A percentile compares a stretch with the other conserved stretches of the same genome.
Evolutionary conservation across 106 monocot species (phyloP).

Genomic region (Phalaenopsis aphrodite): DNA sequence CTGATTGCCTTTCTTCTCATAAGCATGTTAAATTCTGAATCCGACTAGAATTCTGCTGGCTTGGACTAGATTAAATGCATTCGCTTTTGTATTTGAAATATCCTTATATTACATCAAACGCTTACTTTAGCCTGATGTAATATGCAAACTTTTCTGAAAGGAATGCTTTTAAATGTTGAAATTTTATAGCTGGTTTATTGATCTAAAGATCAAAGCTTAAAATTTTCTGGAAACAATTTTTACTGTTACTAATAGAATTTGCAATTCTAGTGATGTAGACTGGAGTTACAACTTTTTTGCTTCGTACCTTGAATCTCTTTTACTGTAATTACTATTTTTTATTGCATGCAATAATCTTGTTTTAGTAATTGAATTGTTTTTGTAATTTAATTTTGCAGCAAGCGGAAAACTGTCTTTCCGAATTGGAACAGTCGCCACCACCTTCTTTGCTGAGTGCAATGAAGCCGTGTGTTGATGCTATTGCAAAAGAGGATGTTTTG

Average conservation of each 20-base stretch:
- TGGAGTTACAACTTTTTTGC: neutral
- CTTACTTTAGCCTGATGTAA: neutral
- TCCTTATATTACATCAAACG: neutral
- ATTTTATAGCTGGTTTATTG: neutral
- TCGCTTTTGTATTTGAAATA: neutral
- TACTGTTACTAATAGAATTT: neutral
- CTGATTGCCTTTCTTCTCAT: neutral
- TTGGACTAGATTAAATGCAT: neutral
- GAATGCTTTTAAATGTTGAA: neutral
- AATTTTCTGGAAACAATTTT: neutral
- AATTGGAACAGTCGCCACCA: conserved; percentile 73
- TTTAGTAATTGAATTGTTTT: conserved; percentile 4
- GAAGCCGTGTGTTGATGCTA: conserved; percentile 58
- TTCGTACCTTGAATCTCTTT: neutral
- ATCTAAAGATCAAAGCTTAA: neutral
- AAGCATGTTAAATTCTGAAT: neutral
- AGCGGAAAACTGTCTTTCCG: conserved; percentile 60
- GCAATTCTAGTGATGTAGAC: neutral
- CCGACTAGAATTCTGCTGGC: neutral
- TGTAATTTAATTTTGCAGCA: conserved; percentile 37
- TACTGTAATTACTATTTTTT: neutral
- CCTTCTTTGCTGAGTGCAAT: conserved; percentile 57
- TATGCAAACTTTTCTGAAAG: neutral
- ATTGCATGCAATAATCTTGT: neutral
- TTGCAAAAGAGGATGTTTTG: conserved; percentile 60